Evolutionary conservation across 1,139 yeast species (phyloP), one percentile per base, ranked within the genome.

Genomic region (Geotrichum australiense): DNA sequence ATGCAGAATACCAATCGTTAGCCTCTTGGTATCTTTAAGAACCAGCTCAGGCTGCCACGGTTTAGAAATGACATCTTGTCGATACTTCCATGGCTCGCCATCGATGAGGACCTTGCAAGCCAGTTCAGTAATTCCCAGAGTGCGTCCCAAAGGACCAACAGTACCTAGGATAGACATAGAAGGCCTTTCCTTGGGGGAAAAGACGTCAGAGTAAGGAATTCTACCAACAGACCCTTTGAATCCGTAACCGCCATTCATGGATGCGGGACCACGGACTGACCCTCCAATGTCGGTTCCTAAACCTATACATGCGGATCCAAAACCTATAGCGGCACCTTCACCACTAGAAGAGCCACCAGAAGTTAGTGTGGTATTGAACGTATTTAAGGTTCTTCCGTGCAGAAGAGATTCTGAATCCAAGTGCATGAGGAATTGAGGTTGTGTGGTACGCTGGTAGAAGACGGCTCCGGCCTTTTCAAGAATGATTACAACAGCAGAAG

Each of bases 261-360:
- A 65, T 3, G 80, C 72, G 2, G 84, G 84, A 43, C 68, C 66
- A 42, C 83, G 62, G 39, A 78, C 73, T 23, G 76, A 68, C 4
- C 83, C 84, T 11, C 82, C 84, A 50, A 78, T 74, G 56, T 78
- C 83, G 12, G 80, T 74, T 7, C 82, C 81, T 32, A 76, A 58
- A 0, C 81, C 82, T 25, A 76, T 50, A 7, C 67, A 56, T 0
- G 77, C 64, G 5, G 72, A 79, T 34, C 65, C 65, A 16, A 71
- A 56, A 1, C 71, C 78, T 21, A 75, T 55, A n/a, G 76, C 55
- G 0, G 80, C 71, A 11, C 76, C 80, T 54, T 76, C 83, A 35
- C 84, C 84, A 6, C 81, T 80, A n/a, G 78, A 70, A 3, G 78
- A 71, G 1, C 83, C 83, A 29, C 82, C 82, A 16, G 70, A 55